Evolutionary conservation across 1,284 basidiomycete species (phyloP).

Genomic region (Cryptococcus maquisensis): DNA sequence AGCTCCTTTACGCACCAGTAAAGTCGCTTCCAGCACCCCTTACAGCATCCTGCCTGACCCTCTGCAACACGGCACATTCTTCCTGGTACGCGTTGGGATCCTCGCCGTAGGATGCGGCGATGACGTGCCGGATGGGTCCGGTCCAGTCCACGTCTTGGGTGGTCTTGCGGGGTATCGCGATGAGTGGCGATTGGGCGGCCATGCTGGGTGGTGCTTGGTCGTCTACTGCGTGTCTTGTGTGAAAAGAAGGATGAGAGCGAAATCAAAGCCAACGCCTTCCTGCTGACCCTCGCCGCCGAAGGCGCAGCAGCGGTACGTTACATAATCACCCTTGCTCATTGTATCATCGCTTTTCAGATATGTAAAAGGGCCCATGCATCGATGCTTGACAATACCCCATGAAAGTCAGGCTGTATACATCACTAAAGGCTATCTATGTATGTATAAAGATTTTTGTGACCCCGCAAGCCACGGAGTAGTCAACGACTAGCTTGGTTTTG

Average conservation of each 20-base stretch:
- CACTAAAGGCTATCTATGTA: too few species aligned
- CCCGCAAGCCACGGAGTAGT: too few species aligned
- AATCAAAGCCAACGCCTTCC: background rate
- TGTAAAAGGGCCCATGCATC: too few species aligned
- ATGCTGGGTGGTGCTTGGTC: slow-evolving; percentile 16
- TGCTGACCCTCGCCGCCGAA: too few species aligned
- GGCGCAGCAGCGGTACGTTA: too few species aligned
- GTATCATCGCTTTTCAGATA: too few species aligned
- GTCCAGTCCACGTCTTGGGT: slow-evolving; percentile 78
- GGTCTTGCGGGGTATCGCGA: slow-evolving; percentile 55
- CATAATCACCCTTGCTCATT: too few species aligned
- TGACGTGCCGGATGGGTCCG: slow-evolving; percentile 75
- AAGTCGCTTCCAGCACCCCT: slow-evolving; percentile 89
- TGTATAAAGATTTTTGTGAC: too few species aligned
- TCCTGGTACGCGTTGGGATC: slow-evolving; percentile 78
- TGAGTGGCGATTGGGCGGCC: slow-evolving; percentile 49
- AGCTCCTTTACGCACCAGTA: slow-evolving; percentile 60
- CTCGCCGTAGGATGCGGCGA: slow-evolving; percentile 91
- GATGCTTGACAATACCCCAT: too few species aligned
- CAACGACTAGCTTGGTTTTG: too few species aligned
- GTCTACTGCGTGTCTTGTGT: background rate
- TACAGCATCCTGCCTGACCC: slow-evolving; percentile 92
- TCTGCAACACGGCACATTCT: slow-evolving; percentile 77
- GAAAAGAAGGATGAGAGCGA: background rate
- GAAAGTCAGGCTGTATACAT: too few species aligned